Evolutionary conservation across 768 basidiomycete species (phyloP), one percentile per base, ranked within the genome.

Genomic region (Termitomyces heimii): DNA sequence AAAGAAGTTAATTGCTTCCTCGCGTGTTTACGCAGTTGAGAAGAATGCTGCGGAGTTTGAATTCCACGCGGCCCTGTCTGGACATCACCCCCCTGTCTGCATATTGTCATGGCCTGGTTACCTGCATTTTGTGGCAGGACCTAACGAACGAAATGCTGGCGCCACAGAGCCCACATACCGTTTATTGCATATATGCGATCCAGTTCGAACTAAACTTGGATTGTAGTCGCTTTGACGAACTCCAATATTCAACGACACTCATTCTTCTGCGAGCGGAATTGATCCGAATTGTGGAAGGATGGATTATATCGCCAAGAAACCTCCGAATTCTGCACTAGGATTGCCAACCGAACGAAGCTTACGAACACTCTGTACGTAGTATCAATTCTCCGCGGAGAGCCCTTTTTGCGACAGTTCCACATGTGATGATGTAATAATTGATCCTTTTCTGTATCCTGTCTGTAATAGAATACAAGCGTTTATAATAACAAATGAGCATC

Each of bases 1-100:
- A 34, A 46, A 55, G 45, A 37, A 47, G 35, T 13, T 35, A 12
- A 26, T 20, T 18, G 34, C 16, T 14, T 20, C 10, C 20, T n/a
- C n/a, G 13, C 10, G 28, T 34, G 42, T n/a, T 22, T 39, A 40
- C 39, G 14, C 13, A n/a, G n/a, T 14, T 6, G 2, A 20, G 35
- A 53, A 20, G 53, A 54, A 54, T 54, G 53, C 5, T 44, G 31
- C 54, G 54, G 54, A 48, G 54, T 47, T 55, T 48, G 12, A 55
- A 55, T 24, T 43, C 12, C 18, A 13, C 13, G 46, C 18, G 2
- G 8, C 18, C 18, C 39, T 37, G 35, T 37, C 16, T n/a, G n/a
- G n/a, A n/a, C n/a, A n/a, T n/a, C n/a, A n/a, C n/a, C n/a, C n/a
- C n/a, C n/a, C n/a, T n/a, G n/a, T n/a, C n/a, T n/a, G n/a, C n/a